phyloP scores from a whole-genome alignment of 768 basidiomycete genomes.

The Amanita rimosa region DNA sequence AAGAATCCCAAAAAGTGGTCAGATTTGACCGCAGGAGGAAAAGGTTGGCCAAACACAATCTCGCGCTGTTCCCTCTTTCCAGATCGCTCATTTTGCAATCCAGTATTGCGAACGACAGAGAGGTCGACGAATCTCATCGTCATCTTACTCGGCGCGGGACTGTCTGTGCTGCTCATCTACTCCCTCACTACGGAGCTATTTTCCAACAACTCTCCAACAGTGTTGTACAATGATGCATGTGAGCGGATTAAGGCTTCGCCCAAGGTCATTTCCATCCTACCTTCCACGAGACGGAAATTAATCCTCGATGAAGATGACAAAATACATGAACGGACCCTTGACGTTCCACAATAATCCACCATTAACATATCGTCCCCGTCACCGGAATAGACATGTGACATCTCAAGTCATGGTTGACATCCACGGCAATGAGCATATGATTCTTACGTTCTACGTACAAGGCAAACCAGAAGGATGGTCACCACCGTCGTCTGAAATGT shows the following conservation, averaged over 20 bases:
- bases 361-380: slow-evolving; percentile 61
- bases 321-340: slow-evolving; percentile 56
- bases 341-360: slow-evolving; percentile 79
- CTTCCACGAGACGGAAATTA: not conserved
- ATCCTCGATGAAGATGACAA: slow-evolving; percentile 40
- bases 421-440: slow-evolving; percentile 70
- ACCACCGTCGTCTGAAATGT: slow-evolving; percentile 22
- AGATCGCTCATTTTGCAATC: too few species aligned
- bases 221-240: slow-evolving; percentile 57
- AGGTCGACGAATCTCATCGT: slow-evolving; percentile 42
- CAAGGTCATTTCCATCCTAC: slow-evolving; percentile 22
- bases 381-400: slow-evolving; percentile 72
- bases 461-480: slow-evolving; percentile 35
- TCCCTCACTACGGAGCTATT: slow-evolving; percentile 77
- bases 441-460: slow-evolving; percentile 75
- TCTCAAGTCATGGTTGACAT: slow-evolving; percentile 70
- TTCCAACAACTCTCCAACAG: slow-evolving; percentile 82
- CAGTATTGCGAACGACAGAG: slow-evolving; percentile 39
- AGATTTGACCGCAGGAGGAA: slow-evolving; percentile 64
- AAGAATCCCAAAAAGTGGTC: slow-evolving; percentile 67
- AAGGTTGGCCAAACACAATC: slow-evolving; percentile 37
- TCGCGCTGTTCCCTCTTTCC: too few species aligned
- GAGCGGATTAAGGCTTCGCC: slow-evolving; percentile 38
- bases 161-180: slow-evolving; percentile 67
- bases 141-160: slow-evolving; percentile 66